Evolutionary conservation across 768 basidiomycete genomes (phyloP), one percentile per base, ranked within the genome.

Genomic region (Coprinellus micaceus): DNA sequence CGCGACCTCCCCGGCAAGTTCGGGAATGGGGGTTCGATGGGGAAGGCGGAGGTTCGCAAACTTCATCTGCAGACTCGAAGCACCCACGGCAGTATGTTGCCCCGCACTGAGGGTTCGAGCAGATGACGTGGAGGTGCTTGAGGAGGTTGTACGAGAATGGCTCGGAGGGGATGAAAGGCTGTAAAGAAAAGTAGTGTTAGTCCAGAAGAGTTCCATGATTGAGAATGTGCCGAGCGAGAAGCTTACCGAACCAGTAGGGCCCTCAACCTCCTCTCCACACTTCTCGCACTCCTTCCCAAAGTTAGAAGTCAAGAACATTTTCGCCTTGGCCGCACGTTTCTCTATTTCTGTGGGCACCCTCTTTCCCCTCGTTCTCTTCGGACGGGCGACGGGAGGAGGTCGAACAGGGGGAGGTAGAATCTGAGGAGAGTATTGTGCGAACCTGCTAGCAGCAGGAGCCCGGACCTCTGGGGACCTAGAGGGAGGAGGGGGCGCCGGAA

Each of bases 1-100:
- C 54, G 17, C 61, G 54, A 19, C 67, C 67, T 13, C 70, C 71
- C 0, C 58, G 44, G 50, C 73, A 72, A 21, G 53, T 54, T 48
- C 54, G 29, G 60, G 49, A 58, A 43, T 46, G 53, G 11, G 57
- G 53, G 43, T 43, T 53, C 3, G 36, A 44, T 19, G 55, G 47
- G 2, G 56, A 33, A 5, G 24, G 52, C n/a, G 58, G 52, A 11
- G 60, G 54, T 10, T 57, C 58, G 59, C 65, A 66, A 6, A 22
- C 4, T n/a, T 26, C 52, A 26, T 57, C 53, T 3, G 65, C 63
- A 15, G 57, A 57, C 7, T 63, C 33, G 21, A 69, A 68, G 47
- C 74, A 75, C 39, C 71, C 74, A 11, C 72, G 68, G 54, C 74
- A 75, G 45, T 70, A 66, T 1, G 52, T 63, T 12, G 68, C 64